Base-by-base conservation (phyloP, 2,329 filamentous ascomycete species). In the Fusarium pseudocircinatum region DNA sequence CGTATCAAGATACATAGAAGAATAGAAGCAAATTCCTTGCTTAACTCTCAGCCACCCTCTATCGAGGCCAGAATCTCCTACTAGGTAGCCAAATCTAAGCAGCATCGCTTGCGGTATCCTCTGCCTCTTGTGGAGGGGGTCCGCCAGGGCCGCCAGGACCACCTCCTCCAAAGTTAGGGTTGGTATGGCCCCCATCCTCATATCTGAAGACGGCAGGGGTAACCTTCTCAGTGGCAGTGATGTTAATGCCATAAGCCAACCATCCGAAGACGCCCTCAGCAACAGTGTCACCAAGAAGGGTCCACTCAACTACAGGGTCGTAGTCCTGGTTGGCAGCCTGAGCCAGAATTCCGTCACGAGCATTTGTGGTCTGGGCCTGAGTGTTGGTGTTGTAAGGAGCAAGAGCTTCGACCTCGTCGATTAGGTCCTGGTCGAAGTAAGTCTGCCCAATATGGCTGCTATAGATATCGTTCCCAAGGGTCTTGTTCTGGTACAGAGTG, bases 401-500 rank as follows among this genome's bases (percentile, higher is more conserved):
- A 2, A 82, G 81, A 20, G 79, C 75, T 67, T 90, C 87, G 54
- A 91, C 88, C 16, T 82, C 76, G 6, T 79, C 67, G 63, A 90
- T 85, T 44, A 92, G 85, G 67, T 84, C 83, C 76, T 91, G 87
- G 78, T 91, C 88, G 76, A 90, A 89, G 82, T 90, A 92, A 59
- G 90, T 80, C 79, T 92, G 90, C 22, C 90, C 89, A 46, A 91
- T 85, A 79, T 92, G 89, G 13, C 87, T 86, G 59, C 88, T 84
- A 44, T 80, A 80, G 46, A 78, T 79, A 4, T 78, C 76, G 50
- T 77, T 78, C 26, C 78, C 77, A 10, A 83, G 78, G 7, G 82
- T 83, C 53, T 77, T 65, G 66, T 83, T 83, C 43, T 72, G 36
- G 46, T 77, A 70, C 4, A 78, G 67, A n/a, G 79, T 80, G 4